Evolutionary conservation across 257 asterid genomes (phyloP), one percentile per base, ranked within the genome.

Genomic region (Forsythia suspensa): DNA sequence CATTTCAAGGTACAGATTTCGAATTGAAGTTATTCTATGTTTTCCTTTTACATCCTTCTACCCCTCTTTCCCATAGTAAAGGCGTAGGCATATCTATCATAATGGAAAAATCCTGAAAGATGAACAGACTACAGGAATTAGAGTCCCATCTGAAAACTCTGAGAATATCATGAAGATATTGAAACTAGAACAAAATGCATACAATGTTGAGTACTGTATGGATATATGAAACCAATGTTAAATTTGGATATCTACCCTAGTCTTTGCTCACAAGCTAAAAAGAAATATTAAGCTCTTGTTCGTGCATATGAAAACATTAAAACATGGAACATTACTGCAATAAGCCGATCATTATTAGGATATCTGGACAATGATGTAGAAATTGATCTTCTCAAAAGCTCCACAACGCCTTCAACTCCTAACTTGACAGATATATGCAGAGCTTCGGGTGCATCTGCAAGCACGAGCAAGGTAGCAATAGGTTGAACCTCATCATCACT

Each of bases 381-480:
- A 81, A 94, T 91, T 75, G 98, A 91, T 88, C 94, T 90, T 87
- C 89, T 90, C 90, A 94, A 83, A 77, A 96, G 91, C 80, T 92
- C 93, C 81, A 91, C 84, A 79, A 96, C 88, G 71, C 98, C 98
- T 83, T 96, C 98, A 81, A 94, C 92, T 39, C 99, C 97, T 85
- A 96, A 88, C 87, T 92, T 94, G 82, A 94, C 96, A 74, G 98
- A 92, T 74, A 92, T 89, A 87, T 94, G 93, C 80, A 96, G 85
- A 44, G 96, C 98, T 92, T 96, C 99, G 67, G 99, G 91, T 78
- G 96, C 98, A 87, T 96, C 98, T 73, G 97, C 98, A 69, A 92
- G 97, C 88, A 92, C 86, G 57, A 96, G 99, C 91, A 92, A 91
- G 81, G 91, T 86, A 82, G 98, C 96, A 85, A 96, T 94, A 75